Base-by-base conservation (phyloP, 805 yeast genomes). In the Cyberlindnera euphorbiae region DNA sequence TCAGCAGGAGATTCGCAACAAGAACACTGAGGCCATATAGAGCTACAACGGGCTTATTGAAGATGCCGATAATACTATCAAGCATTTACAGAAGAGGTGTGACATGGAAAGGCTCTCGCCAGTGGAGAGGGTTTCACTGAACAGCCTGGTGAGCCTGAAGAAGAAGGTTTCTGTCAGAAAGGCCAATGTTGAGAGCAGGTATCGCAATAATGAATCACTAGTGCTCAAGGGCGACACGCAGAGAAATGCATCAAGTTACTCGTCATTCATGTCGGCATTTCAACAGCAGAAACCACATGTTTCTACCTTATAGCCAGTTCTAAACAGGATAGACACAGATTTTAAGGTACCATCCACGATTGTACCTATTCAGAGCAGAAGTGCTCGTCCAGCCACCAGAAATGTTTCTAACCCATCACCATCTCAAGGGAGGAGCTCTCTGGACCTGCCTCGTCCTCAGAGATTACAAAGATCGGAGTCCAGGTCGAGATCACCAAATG, bases 231-330 rank as follows among this genome's bases (percentile, higher is more conserved):
- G 36, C 2, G 32, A 32, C 10, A 47, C 46, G 6, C 41, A 44
- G 19, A 17, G 31, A 3, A 45, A 42, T 15, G 53, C 47, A 5
- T 32, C 50, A 2, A 53, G 58, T 21, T 48, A 48, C 27, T 38
- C 56, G 1, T 49, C 55, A 2, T 53, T 53, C 33, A 41, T 46
- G 29, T 45, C 55, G 5, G 58, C 56, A 1, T 52, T 52, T 29
- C 42, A 36, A 15, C 22, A 19, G 8, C 36, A 28, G 17, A 17
- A 26, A 12, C 24, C 24, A 18, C 26, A 21, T 8, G 24, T n/a
- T n/a, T n/a, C n/a, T n/a, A n/a, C n/a, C n/a, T n/a, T n/a, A n/a
- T n/a, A n/a, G n/a, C n/a, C n/a, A n/a, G n/a, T n/a, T n/a, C n/a
- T n/a, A n/a, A n/a, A n/a, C n/a, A n/a, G n/a, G n/a, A n/a, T n/a